Evolutionary conservation across 352 stramenopile genomes (phyloP).

Genomic region (Plasmopara muralis): DNA sequence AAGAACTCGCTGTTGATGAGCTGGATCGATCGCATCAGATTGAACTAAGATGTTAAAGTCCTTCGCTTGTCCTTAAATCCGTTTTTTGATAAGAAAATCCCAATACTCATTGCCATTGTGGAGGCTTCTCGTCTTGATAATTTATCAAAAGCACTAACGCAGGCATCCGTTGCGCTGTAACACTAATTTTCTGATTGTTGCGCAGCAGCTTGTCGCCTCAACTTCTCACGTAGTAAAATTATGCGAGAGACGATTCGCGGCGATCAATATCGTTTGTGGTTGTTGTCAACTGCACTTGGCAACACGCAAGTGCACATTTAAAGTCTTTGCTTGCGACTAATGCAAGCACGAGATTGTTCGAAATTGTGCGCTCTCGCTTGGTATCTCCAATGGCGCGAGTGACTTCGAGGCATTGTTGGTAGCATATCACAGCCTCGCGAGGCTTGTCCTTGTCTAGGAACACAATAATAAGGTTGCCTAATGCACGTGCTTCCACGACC

Average conservation of each 20-base stretch:
- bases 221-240: constrained; percentile 55
- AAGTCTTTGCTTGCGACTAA: constrained; percentile 60
- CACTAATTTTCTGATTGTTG: constrained; percentile 3
- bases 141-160: constrained; percentile 13
- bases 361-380: constrained; percentile 74
- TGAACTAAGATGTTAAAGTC: constrained; percentile 8
- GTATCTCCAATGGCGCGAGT: constrained; percentile 61
- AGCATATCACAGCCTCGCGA: constrained; percentile 60
- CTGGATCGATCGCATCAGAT: constrained; percentile 35
- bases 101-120: constrained; percentile 20
- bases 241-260: constrained; percentile 73
- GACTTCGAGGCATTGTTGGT: constrained; percentile 71
- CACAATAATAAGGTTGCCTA: constrained; percentile 72
- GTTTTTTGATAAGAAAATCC: constrained; percentile 30
- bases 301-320: constrained; percentile 48
- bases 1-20: constrained; percentile 52
- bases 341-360: constrained; percentile 82
- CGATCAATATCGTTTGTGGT: constrained; percentile 66
- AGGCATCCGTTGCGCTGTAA: constrained; percentile 24
- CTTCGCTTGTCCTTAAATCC: constrained; percentile 17
- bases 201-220: constrained; percentile 31
- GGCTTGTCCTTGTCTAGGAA: constrained; percentile 66
- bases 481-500: constrained; percentile 63
- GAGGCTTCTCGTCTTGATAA: constrained; percentile 24
- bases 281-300: constrained; percentile 64